Base-by-base conservation (phyloP, 2,329 filamentous ascomycete genomes). In the Sarocladiaceae sp. region DNA sequence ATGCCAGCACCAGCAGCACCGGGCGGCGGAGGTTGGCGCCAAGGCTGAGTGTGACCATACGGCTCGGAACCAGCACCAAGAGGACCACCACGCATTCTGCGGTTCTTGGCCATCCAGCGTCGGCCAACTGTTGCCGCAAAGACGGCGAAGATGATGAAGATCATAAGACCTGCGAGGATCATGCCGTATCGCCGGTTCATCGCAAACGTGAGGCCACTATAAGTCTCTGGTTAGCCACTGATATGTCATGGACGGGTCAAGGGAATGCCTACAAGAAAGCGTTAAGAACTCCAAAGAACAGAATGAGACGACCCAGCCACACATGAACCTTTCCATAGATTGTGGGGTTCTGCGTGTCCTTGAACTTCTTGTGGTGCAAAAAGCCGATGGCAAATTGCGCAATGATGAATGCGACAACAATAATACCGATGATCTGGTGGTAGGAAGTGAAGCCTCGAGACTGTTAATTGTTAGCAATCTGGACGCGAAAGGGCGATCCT, bases 391-490 rank as follows among this genome's bases (percentile, higher is more conserved):
- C 63, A 54, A 82, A 76, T 58, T 84, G 80, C 4, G 61, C 67
- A 15, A 85, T 62, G 50, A 83, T 64, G 48, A 77, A 71, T 39
- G 73, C 65, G 42, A 80, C 68, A 35, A 83, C 66, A 15, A 84
- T 61, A 53, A 82, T 70, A 8, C 83, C 83, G 53, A 86, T 66
- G 48, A 85, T 70, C 59, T 85, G 82, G 59, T 86, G 83, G 8
- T 72, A 65, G 1, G 73, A 72, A 40, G 71, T 72, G 64, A 82
- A 80, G 10, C 67, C 66, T 48, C 74, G 77, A 17, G 79, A 79
- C 77, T 82, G 33, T 8, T 13, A 28, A 4, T 20, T 6, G 18
- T 47, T 23, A 48, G 25, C 22, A 11, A 48, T 33, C 22, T 51
- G n/a, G n/a, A n/a, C n/a, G n/a, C n/a, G n/a, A n/a, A n/a, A n/a